Evolutionary conservation across 345 rosid species (phyloP).

Genomic region (Xanthoceras sorbifolium): DNA sequence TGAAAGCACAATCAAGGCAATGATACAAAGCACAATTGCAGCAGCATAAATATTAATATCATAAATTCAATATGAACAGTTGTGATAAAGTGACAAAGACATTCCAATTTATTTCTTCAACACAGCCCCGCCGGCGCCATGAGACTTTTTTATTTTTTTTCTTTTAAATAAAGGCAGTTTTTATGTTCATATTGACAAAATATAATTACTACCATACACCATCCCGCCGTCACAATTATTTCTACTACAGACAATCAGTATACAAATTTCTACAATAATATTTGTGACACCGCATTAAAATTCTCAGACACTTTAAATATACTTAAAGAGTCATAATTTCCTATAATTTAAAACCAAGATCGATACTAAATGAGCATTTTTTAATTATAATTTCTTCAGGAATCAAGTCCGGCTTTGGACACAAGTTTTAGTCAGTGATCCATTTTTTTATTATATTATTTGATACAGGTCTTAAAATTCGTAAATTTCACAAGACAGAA

Average conservation of each 20-base stretch:
- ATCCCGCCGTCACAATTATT: not conserved
- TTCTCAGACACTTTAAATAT: not conserved
- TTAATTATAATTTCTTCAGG: not conserved
- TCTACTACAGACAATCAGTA: not conserved
- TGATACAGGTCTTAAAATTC: not conserved
- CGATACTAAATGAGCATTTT: not conserved
- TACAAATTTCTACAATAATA: not conserved
- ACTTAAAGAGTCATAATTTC: not conserved
- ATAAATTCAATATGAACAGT: not conserved
- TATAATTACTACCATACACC: not conserved
- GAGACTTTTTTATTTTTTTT: not conserved
- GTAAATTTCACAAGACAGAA: conserved; percentile 1
- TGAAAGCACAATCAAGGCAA: not conserved
- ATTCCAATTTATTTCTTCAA: not conserved
- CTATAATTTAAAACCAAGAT: not conserved
- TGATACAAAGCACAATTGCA: not conserved
- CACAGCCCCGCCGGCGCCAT: not conserved
- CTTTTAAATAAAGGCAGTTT: not conserved
- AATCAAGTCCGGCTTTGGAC: not conserved
- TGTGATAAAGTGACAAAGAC: not conserved
- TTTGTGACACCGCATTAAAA: not conserved
- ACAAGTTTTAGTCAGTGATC: not conserved
- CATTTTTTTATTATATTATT: not conserved
- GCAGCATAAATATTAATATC: not conserved
- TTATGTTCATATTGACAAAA: not conserved